A percentile compares a stretch with the other conserved stretches of the same genome.
These are phyloP conservation scores for Coniferiporia sulphurascens DNA, from an alignment of 1,284 basidiomycete species.

Conservation along the genomic window DNA sequence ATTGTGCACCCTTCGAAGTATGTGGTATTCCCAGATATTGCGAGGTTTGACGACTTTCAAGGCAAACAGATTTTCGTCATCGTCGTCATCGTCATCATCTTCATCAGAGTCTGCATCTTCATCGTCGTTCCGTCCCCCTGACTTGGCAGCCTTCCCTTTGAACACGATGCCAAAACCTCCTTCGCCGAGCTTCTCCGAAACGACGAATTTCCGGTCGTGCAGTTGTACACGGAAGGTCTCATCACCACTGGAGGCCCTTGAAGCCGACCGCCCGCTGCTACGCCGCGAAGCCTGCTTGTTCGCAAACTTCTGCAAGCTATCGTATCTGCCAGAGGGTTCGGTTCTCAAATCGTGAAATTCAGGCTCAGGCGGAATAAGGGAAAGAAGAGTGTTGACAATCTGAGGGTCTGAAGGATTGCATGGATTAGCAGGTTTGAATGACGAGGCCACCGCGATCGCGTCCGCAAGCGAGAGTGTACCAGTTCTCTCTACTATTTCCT, in stretches of 20 bases:
- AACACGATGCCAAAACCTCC: constrained; percentile 97
- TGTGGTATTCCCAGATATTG: constrained; percentile 91
- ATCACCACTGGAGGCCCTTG: constrained; percentile 35
- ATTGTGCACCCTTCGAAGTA: constrained; percentile 75
- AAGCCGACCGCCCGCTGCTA: constrained; percentile 36
- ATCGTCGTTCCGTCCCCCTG: constrained; percentile 40
- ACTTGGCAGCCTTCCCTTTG: constrained; percentile 64
- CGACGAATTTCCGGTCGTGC: constrained; percentile 54
- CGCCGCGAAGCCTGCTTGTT: constrained; percentile 45
- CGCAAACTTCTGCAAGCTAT: constrained; percentile 62
- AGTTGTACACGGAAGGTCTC: constrained; percentile 40
- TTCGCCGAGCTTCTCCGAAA: constrained; percentile 90
- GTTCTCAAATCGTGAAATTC: constrained; percentile 63
- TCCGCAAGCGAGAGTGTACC: constrained; percentile 60
- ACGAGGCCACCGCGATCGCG: constrained; percentile 51
- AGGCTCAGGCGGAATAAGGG: constrained; percentile 58
- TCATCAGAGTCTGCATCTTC: constrained; percentile 48
- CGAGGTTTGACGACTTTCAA: constrained; percentile 91
- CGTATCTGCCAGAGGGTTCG: constrained; percentile 54
- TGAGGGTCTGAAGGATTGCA: constrained; percentile 82
- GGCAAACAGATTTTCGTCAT: constrained; percentile 63
- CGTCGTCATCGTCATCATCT: constrained; percentile 54
- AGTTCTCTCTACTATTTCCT: constrained; percentile 45
- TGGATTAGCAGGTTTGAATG: constrained; percentile 76
- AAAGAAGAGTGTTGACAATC: constrained; percentile 63